These are phyloP conservation scores for Camelina neglecta DNA, from an alignment of 345 rosid genomes.

Conservation along the genomic window DNA sequence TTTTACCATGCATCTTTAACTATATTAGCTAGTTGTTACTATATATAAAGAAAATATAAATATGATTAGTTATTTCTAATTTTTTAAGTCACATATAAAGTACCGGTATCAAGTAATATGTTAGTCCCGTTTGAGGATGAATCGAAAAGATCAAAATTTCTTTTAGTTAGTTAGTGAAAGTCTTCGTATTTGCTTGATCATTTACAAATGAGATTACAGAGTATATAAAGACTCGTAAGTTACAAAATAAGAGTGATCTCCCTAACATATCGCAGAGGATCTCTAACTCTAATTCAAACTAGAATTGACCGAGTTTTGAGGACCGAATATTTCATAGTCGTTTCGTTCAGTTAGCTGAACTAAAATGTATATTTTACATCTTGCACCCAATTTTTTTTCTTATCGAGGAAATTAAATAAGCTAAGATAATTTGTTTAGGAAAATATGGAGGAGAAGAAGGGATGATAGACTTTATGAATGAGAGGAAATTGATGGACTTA, in stretches of 20 bases:
- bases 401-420: too few relatives aligned
- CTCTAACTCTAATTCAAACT: too few relatives aligned
- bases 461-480: slow-evolving; percentile 76
- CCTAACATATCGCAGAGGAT: too few relatives aligned
- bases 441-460: slow-evolving; percentile 83
- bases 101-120: not conserved
- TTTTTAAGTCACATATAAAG: not conserved
- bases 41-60: not conserved
- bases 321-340: too few relatives aligned
- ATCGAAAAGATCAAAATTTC: too few relatives aligned
- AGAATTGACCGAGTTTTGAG: too few relatives aligned
- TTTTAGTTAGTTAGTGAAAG: not conserved
- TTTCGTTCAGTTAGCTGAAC: not conserved
- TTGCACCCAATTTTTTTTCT: not conserved
- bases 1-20: slow-evolving; percentile 1
- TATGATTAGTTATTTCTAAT: not conserved
- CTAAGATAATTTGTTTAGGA: slow-evolving; percentile 34
- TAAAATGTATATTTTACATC: too few relatives aligned
- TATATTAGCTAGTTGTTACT: not conserved
- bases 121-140: not conserved
- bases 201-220: too few relatives aligned
- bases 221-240: too few relatives aligned
- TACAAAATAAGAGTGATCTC: too few relatives aligned
- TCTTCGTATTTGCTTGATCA: too few relatives aligned
- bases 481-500: slow-evolving; percentile 70